phyloP scores from a whole-genome alignment of 352 stramenopile genomes.

The Pythium insidiosum region DNA sequence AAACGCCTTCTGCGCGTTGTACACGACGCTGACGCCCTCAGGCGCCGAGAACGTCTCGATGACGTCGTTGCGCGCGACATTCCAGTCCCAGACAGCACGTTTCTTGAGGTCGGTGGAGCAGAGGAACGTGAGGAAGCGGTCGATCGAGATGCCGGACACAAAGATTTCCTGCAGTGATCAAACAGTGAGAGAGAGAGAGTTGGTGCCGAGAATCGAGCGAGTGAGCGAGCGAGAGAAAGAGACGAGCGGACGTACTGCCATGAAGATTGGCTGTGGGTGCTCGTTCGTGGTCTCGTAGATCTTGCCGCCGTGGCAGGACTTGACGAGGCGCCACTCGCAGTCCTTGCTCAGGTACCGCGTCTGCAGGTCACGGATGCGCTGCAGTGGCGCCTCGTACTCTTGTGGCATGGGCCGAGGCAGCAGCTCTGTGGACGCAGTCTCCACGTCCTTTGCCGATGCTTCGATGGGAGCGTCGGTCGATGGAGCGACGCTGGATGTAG shows the following conservation, averaged over 20 bases:
- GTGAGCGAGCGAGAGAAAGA: too few relatives aligned
- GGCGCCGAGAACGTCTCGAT: constrained; percentile 35
- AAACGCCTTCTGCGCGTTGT: constrained; percentile 54
- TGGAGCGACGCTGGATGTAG: too few relatives aligned
- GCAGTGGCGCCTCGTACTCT: constrained; percentile 19
- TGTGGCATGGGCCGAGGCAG: constrained; percentile 9
- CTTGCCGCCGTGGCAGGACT: constrained; percentile 17
- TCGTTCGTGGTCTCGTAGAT: constrained; percentile 47
- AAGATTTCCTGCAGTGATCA: constrained; percentile 26
- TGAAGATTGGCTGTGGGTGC: constrained; percentile 33
- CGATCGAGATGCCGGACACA: constrained; percentile 26
- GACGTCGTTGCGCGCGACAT: constrained; percentile 37
- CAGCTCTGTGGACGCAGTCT: not conserved
- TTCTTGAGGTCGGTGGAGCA: constrained; percentile 29
- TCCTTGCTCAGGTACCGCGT: constrained; percentile 29
- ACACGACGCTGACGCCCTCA: constrained; percentile 21
- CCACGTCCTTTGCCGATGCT: not conserved
- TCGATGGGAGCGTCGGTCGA: too few relatives aligned
- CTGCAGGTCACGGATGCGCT: constrained; percentile 12
- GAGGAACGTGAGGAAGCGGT: constrained; percentile 34
- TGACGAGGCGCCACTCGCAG: constrained; percentile 31
- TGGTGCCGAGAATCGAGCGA: too few relatives aligned
- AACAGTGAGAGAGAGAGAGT: not conserved
- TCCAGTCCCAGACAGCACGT: constrained; percentile 40
- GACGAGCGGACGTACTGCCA: constrained; percentile 30